Percentiles rank a stretch among this genome's conserved stretches.
Evolutionary conservation across 441 rosid genomes (phyloP).

Genomic region (Adansonia gregorii): DNA sequence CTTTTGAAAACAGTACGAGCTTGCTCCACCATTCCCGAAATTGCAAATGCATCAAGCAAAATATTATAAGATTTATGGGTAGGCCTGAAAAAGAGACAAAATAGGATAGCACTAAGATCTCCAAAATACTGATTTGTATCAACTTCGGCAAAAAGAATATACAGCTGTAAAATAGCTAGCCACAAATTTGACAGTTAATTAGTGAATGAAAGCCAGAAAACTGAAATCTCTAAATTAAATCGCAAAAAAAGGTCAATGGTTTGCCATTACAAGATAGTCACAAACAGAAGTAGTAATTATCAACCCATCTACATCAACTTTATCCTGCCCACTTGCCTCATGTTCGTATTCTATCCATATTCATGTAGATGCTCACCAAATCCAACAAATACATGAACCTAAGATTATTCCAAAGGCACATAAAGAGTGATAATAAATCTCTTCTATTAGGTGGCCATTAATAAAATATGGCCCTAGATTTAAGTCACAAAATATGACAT

Average conservation of each 20-base stretch:
- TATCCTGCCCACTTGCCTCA: not conserved
- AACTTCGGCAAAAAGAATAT: not conserved
- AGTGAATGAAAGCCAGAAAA: not conserved
- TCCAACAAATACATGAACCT: conserved; percentile 1
- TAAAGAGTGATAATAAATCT: not conserved
- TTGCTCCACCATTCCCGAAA: conserved; percentile 96
- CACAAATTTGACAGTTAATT: not conserved
- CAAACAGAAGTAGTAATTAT: conserved; percentile 1
- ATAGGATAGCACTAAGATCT: conserved; percentile 18
- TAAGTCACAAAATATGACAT: conserved; percentile 8
- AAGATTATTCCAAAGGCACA: not conserved
- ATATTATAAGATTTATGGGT: conserved; percentile 90
- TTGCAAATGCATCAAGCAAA: conserved; percentile 92
- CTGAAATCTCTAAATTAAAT: not conserved
- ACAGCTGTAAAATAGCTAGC: not conserved
- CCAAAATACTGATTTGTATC: not conserved
- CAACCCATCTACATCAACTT: not conserved
- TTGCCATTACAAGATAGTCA: not conserved
- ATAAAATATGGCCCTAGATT: conserved; percentile 6
- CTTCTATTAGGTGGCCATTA: not conserved
- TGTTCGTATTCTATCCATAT: not conserved
- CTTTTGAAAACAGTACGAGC: conserved; percentile 82
- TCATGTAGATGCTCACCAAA: not conserved
- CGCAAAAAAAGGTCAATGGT: not conserved
- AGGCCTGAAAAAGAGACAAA: conserved; percentile 59